Evolutionary conservation across 202 grass and related monocot species (phyloP).

Genomic region (Setaria italica): DNA sequence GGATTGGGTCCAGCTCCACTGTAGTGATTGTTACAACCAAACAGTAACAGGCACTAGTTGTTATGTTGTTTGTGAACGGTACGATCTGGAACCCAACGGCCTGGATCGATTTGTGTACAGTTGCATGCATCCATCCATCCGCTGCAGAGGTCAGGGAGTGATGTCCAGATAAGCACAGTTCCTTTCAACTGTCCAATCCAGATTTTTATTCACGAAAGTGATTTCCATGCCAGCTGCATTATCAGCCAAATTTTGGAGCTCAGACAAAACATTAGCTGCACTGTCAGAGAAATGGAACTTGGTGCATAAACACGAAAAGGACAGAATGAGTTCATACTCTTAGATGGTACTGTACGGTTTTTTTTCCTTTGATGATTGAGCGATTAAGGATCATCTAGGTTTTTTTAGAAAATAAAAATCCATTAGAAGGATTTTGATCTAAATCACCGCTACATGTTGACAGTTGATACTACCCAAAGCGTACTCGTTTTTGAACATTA

Average conservation of each 20-base stretch:
- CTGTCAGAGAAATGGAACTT: neutral
- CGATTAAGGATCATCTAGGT: neutral
- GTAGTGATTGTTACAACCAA: neutral
- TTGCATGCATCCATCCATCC: neutral
- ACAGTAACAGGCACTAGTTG: neutral
- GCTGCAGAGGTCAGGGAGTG: neutral
- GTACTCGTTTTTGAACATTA: too few relatives aligned
- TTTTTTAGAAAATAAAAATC: neutral
- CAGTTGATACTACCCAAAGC: too few relatives aligned
- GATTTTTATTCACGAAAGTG: slow-evolving; percentile 21
- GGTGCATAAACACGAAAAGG: neutral
- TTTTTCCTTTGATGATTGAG: neutral
- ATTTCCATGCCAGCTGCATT: slow-evolving; percentile 8
- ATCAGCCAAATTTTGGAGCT: neutral
- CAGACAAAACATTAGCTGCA: neutral
- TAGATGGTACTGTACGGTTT: neutral
- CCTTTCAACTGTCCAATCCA: slow-evolving; percentile 19
- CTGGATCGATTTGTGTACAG: neutral
- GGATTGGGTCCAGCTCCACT: neutral
- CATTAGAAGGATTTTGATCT: neutral
- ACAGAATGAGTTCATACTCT: neutral
- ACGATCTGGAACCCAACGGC: neutral
- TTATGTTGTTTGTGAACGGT: neutral
- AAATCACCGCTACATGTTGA: neutral
- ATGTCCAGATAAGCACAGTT: slow-evolving; percentile 18